Conservation (phyloP, 192 early-diverging fungal species). For the Entomortierella parvispora region DNA sequence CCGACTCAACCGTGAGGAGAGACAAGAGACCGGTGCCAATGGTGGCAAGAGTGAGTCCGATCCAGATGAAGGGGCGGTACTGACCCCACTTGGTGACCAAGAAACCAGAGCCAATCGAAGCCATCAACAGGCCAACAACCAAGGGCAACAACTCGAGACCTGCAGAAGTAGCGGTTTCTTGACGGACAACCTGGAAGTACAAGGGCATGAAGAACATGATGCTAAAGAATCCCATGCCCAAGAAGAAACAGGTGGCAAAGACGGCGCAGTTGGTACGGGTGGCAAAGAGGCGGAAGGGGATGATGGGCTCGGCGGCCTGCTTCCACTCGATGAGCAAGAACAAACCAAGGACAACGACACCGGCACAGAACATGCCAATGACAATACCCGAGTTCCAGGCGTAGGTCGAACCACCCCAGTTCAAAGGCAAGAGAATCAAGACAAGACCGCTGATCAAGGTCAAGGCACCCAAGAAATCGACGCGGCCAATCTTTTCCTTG, state of each 20-base stretch:
- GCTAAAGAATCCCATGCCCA: slow-evolving; percentile 58
- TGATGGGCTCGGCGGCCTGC: slow-evolving; percentile 74
- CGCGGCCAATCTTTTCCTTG: slow-evolving; percentile 63
- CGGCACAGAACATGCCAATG: slow-evolving; percentile 64
- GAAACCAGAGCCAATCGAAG: slow-evolving; percentile 71
- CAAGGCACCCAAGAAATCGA: slow-evolving; percentile 73
- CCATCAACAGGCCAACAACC: slow-evolving; percentile 69
- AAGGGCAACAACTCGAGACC: slow-evolving; percentile 82
- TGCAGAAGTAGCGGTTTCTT: slow-evolving; percentile 64
- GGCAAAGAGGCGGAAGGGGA: slow-evolving; percentile 70
- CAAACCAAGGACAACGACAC: slow-evolving; percentile 50
- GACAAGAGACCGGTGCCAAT: slow-evolving; percentile 70
- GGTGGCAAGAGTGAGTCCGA: slow-evolving; percentile 68
- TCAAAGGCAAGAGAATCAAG: slow-evolving; percentile 73
- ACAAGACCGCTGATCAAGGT: slow-evolving; percentile 62
- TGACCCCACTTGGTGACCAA: slow-evolving; percentile 61
- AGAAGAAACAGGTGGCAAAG: slow-evolving; percentile 53
- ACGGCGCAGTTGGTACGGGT: slow-evolving; percentile 56
- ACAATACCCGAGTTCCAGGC: slow-evolving; percentile 71
- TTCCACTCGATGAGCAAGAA: slow-evolving; percentile 75
- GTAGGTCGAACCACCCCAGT: slow-evolving; percentile 77
- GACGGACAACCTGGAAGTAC: slow-evolving; percentile 74
- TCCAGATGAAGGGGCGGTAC: slow-evolving; percentile 72
- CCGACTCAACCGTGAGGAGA: slow-evolving; percentile 57
- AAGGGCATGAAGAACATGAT: slow-evolving; percentile 75